Conservation (phyloP, 805 yeast genomes). For the Myxozyma vanderwaltii region DNA sequence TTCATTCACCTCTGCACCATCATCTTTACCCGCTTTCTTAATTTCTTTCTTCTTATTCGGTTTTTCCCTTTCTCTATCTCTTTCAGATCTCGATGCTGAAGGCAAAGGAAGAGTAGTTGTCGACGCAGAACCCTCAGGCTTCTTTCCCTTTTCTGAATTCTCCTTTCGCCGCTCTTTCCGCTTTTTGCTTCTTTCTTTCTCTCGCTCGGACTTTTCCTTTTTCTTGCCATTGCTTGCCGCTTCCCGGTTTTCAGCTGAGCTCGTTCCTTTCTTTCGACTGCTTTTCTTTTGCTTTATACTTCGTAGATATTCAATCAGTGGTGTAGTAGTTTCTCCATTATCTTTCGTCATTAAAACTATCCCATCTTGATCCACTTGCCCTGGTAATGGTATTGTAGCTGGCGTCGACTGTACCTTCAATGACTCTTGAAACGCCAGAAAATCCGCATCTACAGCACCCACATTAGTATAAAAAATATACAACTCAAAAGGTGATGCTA, state of each 20-base stretch:
- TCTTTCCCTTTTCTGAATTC: conserved; percentile 25
- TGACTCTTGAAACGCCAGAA: conserved; percentile 42
- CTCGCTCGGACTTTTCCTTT: conserved; percentile 10
- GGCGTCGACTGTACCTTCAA: conserved; percentile 27
- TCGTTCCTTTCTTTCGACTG: conserved; percentile 1
- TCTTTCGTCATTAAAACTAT: background rate
- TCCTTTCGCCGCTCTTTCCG: background rate
- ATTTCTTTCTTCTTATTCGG: background rate
- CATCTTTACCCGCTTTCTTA: background rate
- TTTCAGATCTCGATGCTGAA: background rate
- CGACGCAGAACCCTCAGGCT: conserved; percentile 24
- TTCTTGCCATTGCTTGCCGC: background rate
- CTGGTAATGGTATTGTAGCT: conserved; percentile 3
- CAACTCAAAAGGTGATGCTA: background rate
- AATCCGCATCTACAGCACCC: conserved; percentile 41
- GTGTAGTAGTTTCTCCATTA: conserved; percentile 19
- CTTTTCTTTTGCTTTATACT: conserved; percentile 33
- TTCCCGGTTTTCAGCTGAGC: background rate
- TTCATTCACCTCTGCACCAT: background rate
- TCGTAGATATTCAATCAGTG: conserved; percentile 30
- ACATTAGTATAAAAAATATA: background rate
- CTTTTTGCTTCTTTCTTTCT: background rate
- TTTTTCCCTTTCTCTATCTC: background rate
- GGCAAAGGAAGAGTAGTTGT: conserved; percentile 11
- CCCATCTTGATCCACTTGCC: background rate